Percentiles rank a stretch among this genome's conserved stretches.
Conservation (phyloP, 2,329 filamentous ascomycete species). For the Calonectria pauciramosa region DNA sequence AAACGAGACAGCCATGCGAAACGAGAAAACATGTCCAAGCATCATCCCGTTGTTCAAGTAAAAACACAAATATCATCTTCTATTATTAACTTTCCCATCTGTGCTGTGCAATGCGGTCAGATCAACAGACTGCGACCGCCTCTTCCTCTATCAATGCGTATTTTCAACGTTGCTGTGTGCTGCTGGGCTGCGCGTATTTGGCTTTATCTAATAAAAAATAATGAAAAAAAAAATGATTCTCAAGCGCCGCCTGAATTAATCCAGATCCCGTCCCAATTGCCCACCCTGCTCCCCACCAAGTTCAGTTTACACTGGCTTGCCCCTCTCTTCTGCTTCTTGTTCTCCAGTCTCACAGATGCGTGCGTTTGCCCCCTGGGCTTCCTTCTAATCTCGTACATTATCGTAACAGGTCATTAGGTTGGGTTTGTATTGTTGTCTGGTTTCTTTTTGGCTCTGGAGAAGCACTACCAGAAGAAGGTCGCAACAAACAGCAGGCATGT, state of each 20-base stretch:
- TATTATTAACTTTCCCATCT: slow-evolving; percentile 1
- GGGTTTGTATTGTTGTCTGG: slow-evolving; percentile 15
- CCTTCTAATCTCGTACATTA: slow-evolving; percentile 33
- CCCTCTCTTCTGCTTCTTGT: not conserved
- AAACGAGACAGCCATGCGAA: not conserved
- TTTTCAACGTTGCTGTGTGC: slow-evolving; percentile 3
- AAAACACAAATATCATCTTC: not conserved
- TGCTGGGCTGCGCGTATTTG: not conserved
- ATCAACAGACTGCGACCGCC: not conserved
- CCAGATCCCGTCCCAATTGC: not conserved
- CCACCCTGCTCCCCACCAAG: not conserved
- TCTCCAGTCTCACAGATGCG: not conserved
- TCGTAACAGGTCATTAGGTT: slow-evolving; percentile 42
- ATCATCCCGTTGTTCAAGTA: not conserved
- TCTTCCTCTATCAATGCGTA: slow-evolving; percentile 1
- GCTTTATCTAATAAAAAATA: not conserved
- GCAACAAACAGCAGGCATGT: slow-evolving; percentile 64
- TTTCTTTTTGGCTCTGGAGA: not conserved
- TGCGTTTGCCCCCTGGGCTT: not conserved
- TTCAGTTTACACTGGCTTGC: not conserved
- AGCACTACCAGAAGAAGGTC: slow-evolving; percentile 36
- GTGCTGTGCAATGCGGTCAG: slow-evolving; percentile 4
- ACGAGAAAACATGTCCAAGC: not conserved
- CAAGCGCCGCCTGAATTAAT: not conserved
- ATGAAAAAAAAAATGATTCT: not conserved